phyloP scores from a whole-genome alignment of 495 filamentous ascomycete genomes.

The Acidiella bohemica region DNA sequence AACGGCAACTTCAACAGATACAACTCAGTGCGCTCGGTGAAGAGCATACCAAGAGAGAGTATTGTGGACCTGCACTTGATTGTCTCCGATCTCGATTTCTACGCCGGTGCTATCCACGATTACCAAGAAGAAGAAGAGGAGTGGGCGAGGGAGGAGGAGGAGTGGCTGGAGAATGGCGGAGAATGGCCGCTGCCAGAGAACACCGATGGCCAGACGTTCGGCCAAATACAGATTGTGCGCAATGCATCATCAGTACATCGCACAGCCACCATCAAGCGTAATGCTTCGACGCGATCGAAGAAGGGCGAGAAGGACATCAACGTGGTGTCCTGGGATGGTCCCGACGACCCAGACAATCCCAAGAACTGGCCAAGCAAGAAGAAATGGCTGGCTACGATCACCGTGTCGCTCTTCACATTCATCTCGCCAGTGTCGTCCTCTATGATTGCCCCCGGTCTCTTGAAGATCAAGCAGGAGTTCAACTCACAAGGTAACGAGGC shows the following conservation, averaged over 20 bases:
- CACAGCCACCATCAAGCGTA: slow-evolving; percentile 10
- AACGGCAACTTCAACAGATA: too few relatives aligned
- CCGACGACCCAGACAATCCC: slow-evolving; percentile 30
- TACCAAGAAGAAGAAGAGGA: slow-evolving; percentile 16
- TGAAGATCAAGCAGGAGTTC: slow-evolving; percentile 44
- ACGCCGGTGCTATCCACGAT: slow-evolving; percentile 18
- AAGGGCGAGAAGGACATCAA: slow-evolving; percentile 20
- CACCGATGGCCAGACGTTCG: slow-evolving; percentile 12
- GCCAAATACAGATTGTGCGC: slow-evolving; percentile 17
- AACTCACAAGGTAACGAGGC: slow-evolving; percentile 31
- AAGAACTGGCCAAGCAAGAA: slow-evolving; percentile 31
- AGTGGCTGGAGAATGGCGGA: slow-evolving; percentile 11
- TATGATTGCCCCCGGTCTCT: slow-evolving; percentile 59
- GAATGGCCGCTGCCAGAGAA: slow-evolving; percentile 15
- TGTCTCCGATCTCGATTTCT: slow-evolving; percentile 18
- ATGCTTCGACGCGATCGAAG: slow-evolving; percentile 10
- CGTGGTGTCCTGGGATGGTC: slow-evolving; percentile 28
- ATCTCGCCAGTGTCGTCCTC: slow-evolving; percentile 59
- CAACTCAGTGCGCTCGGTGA: slow-evolving; percentile 15
- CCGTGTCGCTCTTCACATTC: slow-evolving; percentile 42
- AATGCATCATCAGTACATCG: slow-evolving; percentile 12
- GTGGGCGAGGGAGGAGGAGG: slow-evolving; percentile 15
- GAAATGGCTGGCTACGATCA: slow-evolving; percentile 54
- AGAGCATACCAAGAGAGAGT: slow-evolving; percentile 15
- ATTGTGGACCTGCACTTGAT: slow-evolving; percentile 19